Base-by-base conservation (phyloP, 148 eudicot species). In the Chenopodium suecicum region DNA sequence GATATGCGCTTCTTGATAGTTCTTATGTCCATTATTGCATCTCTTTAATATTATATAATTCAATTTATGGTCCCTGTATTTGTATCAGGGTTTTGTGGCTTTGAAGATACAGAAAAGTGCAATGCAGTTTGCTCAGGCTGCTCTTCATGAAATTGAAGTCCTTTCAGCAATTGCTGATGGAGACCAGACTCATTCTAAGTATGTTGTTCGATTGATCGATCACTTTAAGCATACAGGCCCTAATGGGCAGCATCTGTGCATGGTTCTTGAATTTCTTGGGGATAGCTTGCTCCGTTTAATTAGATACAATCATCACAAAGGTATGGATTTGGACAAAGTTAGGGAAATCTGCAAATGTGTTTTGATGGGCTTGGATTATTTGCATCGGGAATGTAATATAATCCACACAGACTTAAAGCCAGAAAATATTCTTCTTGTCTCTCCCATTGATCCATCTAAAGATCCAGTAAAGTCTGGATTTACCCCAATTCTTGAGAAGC, bases 31-130 rank as follows among this genome's bases (percentile, higher is more conserved):
- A 46, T n/a, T 20, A 11, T 76, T 7, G 46, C 25, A 41, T 60
- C 23, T 50, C 1, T 50, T 37, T 1, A 19, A 50, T 71, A 31
- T 78, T 52, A 20, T 2, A 9, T 31, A 66, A 75, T 58, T 17
- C 17, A 56, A 46, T 70, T 16, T 22, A 34, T 80, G 71, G 27
- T 73, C 66, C 6, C 50, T 74, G 58, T 67, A 64, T 65, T 64
- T 67, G 80, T 77, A 65, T 67, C 79, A 96, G 99, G 82, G 60
- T 29, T 96, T 85, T 67, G 97, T 96, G 75, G 99, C 97, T 76
- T 87, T 96, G 84, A 96, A 96, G 87, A 96, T 96, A 82, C 99
- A 96, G 87, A 96, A 94, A 89, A 96, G 99, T 89, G 95, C 97
- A 14, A 94, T 94, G 34, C 95, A 94, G 78, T 96, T 96, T 79